phyloP scores from a whole-genome alignment of 768 basidiomycete species.

The Cubamyces lactineus region DNA sequence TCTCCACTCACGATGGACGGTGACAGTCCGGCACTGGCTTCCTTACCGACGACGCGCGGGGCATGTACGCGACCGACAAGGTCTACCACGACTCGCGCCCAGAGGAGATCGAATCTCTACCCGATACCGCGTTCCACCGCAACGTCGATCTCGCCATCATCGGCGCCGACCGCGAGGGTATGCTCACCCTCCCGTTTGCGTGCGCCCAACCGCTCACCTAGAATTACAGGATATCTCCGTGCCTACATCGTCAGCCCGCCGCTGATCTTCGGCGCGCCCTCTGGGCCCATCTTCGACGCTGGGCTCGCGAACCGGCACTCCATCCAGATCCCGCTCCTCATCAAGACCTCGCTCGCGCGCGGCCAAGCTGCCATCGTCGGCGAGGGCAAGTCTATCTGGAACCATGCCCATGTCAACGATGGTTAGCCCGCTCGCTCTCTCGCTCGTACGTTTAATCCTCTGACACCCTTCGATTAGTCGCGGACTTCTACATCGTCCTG shows the following conservation, averaged over 20 bases:
- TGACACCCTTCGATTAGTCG: constrained; percentile 36
- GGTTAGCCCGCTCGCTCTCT: constrained; percentile 37
- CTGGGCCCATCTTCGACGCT: constrained; percentile 47
- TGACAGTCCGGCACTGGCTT: constrained; percentile 39
- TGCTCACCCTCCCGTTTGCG: not conserved
- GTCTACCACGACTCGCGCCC: constrained; percentile 55
- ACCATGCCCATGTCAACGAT: constrained; percentile 59
- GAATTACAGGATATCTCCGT: constrained; percentile 30
- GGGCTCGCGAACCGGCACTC: constrained; percentile 58
- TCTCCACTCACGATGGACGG: not conserved
- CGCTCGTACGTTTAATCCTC: not conserved
- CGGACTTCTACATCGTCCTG: constrained; percentile 45
- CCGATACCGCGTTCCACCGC: constrained; percentile 50
- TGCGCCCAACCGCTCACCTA: not conserved
- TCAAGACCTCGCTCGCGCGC: constrained; percentile 48
- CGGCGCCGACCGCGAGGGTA: constrained; percentile 52
- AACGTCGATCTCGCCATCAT: constrained; percentile 52
- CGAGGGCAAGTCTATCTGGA: constrained; percentile 61
- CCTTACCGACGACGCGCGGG: constrained; percentile 48
- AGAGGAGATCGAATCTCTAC: constrained; percentile 47
- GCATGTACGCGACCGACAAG: constrained; percentile 37
- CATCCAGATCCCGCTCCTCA: constrained; percentile 51
- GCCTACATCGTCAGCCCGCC: constrained; percentile 57
- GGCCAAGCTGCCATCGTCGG: constrained; percentile 58
- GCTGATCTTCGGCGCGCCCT: constrained; percentile 61